Evolutionary conservation across 1,284 basidiomycete genomes (phyloP), one percentile per base, ranked within the genome.

Genomic region (Sphagnurus paluster): DNA sequence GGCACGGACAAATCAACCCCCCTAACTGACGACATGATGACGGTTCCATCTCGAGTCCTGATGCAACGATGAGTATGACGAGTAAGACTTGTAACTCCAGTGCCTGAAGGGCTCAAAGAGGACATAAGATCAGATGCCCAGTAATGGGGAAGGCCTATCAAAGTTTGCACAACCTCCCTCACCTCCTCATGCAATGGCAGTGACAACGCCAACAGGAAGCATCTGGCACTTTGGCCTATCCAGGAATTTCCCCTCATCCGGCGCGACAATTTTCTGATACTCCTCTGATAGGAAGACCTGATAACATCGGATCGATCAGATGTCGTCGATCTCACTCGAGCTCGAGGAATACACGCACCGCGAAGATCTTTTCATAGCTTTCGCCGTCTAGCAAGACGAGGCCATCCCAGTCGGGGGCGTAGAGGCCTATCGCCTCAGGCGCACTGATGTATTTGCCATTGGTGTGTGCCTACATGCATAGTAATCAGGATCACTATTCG

Each of bases 111-210:
- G n/a, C n/a, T n/a, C n/a, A n/a, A n/a, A n/a, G n/a, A n/a, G n/a
- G n/a, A n/a, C n/a, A n/a, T n/a, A n/a, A n/a, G n/a, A n/a, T n/a
- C n/a, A n/a, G n/a, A n/a, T n/a, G n/a, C n/a, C n/a, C n/a, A n/a
- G n/a, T n/a, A n/a, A n/a, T n/a, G n/a, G n/a, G n/a, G n/a, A n/a
- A n/a, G n/a, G n/a, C n/a, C n/a, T n/a, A n/a, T n/a, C n/a, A n/a
- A n/a, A n/a, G n/a, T n/a, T n/a, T n/a, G n/a, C n/a, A n/a, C n/a
- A n/a, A n/a, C n/a, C n/a, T n/a, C n/a, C n/a, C n/a, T n/a, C n/a
- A n/a, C n/a, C n/a, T n/a, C n/a, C n/a, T 37, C 36, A 40, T 14
- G 61, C 57, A 14, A 78, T 20, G 13, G 50, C 19, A 4, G 54
- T 45, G 2, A 39, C 29, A 19, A 55, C 28, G 28, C 49, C 48